Conservation (phyloP, 2,329 filamentous ascomycete species). For the Verticillium longisporum region DNA sequence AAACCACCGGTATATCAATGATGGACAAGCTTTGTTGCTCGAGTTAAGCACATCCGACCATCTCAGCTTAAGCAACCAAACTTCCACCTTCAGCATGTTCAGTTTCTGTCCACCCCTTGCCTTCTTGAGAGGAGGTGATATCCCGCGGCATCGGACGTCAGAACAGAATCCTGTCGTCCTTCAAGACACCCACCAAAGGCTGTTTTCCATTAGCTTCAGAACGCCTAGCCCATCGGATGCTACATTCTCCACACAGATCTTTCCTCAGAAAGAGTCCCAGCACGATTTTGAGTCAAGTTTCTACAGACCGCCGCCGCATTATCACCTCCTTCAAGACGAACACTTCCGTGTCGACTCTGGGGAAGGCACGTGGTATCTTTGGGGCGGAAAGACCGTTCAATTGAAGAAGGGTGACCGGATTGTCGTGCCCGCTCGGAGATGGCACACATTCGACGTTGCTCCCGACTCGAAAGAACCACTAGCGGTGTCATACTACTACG, state of each 20-base stretch:
- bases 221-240: background rate
- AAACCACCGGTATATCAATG: too few relatives aligned
- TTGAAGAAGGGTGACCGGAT: conserved; percentile 5
- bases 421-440: conserved; percentile 3
- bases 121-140: background rate
- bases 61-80: background rate
- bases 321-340: conserved; percentile 14
- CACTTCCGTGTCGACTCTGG: conserved; percentile 13
- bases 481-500: conserved; percentile 4
- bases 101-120: background rate
- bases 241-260: background rate
- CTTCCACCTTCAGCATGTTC: background rate
- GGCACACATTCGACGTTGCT: conserved; percentile 12
- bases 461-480: conserved; percentile 5
- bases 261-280: conserved; percentile 1
- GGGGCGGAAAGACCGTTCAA: conserved; percentile 7
- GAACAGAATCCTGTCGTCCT: background rate
- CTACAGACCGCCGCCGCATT: conserved; percentile 14
- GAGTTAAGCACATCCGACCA: background rate
- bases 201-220: background rate
- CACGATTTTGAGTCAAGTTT: background rate
- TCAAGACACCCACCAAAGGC: background rate
- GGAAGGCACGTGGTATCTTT: conserved; percentile 10
- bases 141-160: background rate
- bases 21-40: background rate